These are phyloP conservation scores for Lipomyces kockii DNA, from an alignment of 805 yeast species.

Conservation along the genomic window DNA sequence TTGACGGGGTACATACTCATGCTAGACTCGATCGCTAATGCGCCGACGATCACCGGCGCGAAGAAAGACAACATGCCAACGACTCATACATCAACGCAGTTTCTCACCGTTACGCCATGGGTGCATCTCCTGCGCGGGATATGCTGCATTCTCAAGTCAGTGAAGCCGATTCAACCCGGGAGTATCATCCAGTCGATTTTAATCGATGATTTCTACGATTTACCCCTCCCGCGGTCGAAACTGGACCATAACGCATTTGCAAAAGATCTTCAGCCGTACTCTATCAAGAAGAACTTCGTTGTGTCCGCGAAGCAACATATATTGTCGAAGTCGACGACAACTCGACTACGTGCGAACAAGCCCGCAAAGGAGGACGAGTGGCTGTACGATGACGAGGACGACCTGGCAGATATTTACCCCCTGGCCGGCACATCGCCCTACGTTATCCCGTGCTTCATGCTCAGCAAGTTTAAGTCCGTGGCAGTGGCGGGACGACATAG, in stretches of 20 bases:
- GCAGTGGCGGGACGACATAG: constrained; percentile 85
- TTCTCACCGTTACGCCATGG: constrained; percentile 94
- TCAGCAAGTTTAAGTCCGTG: constrained; percentile 45
- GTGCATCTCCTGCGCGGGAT: constrained; percentile 96
- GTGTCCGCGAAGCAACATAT: constrained; percentile 11
- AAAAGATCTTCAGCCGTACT: constrained; percentile 21
- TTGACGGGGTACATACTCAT: constrained; percentile 91
- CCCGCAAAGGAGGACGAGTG: neutral
- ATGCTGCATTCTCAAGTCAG: constrained; percentile 91
- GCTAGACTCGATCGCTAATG: constrained; percentile 67
- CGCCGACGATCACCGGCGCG: constrained; percentile 6
- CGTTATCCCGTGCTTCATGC: constrained; percentile 44
- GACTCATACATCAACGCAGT: constrained; percentile 50
- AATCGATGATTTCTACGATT: constrained; percentile 86
- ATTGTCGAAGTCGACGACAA: neutral
- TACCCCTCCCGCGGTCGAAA: constrained; percentile 46
- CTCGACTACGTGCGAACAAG: neutral
- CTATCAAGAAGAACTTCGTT: constrained; percentile 11
- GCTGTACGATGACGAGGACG: constrained; percentile 70
- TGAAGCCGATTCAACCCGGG: constrained; percentile 83
- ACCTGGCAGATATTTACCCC: constrained; percentile 84
- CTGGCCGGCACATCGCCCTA: constrained; percentile 83
- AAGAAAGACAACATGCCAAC: constrained; percentile 71
- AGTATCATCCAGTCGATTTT: constrained; percentile 71
- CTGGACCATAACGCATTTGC: constrained; percentile 33